Evolutionary conservation across 495 filamentous ascomycete species (phyloP).

Genomic region (Neurospora tetraspora): DNA sequence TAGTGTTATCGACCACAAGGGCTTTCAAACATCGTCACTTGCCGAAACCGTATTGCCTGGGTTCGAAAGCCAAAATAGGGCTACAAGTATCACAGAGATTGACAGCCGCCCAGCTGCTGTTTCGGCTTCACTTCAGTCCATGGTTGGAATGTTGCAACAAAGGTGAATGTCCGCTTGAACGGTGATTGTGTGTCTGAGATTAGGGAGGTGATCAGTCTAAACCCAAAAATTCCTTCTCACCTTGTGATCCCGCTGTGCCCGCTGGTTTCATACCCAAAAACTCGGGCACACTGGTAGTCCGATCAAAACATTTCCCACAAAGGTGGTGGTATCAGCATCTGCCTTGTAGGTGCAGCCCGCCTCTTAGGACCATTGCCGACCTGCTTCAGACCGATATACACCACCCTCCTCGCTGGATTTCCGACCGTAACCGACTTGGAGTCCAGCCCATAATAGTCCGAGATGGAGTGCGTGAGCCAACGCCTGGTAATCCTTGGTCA

Average conservation of each 20-base stretch:
- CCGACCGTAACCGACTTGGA: conserved; percentile 76
- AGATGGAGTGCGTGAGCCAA: conserved; percentile 90
- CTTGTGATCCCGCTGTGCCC: not conserved
- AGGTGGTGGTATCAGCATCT: conserved; percentile 16
- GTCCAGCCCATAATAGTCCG: conserved; percentile 80
- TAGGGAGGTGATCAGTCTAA: not conserved
- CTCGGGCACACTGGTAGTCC: not conserved
- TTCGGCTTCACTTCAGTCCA: not conserved
- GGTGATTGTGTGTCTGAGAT: not conserved
- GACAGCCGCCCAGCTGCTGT: not conserved
- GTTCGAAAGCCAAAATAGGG: not conserved
- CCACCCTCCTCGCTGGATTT: conserved; percentile 65
- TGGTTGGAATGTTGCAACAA: not conserved
- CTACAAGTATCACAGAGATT: not conserved
- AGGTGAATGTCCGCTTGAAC: not conserved
- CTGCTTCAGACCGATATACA: conserved; percentile 72
- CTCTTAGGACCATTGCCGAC: conserved; percentile 17
- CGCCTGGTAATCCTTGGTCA: conserved; percentile 43
- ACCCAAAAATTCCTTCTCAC: not conserved
- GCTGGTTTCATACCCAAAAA: not conserved
- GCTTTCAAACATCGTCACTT: not conserved
- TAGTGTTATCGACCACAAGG: not conserved
- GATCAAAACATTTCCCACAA: conserved; percentile 25
- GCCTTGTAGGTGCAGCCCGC: not conserved
- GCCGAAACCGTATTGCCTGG: no score